A percentile compares a stretch with the other conserved stretches of the same genome.
Conservation (phyloP, 1,139 yeast genomes). For the Meyerozyma smithsonii region DNA sequence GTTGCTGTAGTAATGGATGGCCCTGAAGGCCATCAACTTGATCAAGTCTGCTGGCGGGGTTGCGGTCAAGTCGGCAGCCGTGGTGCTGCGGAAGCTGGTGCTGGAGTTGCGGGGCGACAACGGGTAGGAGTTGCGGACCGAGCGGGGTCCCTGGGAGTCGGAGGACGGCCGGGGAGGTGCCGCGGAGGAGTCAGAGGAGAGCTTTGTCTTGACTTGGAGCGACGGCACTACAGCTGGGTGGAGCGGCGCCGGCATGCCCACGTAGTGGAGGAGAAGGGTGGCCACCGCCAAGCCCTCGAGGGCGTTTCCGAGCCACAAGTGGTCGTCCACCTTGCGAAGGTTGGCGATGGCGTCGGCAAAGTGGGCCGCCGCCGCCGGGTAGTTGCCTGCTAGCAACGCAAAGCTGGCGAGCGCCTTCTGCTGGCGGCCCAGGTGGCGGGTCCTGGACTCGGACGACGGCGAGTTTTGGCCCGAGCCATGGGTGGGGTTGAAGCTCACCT, state of each 20-base stretch:
- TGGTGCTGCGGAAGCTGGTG: conserved; percentile 10
- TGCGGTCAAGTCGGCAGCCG: conserved; percentile 23
- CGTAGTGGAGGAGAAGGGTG: conserved; percentile 53
- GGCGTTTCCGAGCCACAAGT: conserved; percentile 84
- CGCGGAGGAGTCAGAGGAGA: neutral
- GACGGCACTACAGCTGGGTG: conserved; percentile 3
- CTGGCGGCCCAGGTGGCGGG: conserved; percentile 59
- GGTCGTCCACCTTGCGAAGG: conserved; percentile 63
- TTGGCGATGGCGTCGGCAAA: conserved; percentile 67
- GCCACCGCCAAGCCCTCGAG: conserved; percentile 75
- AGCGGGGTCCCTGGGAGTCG: conserved; percentile 5
- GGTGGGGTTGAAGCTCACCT: conserved; percentile 23
- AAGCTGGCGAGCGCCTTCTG: conserved; percentile 72
- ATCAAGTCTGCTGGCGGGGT: conserved; percentile 46
- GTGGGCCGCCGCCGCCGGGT: conserved; percentile 62
- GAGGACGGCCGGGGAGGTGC: conserved; percentile 5
- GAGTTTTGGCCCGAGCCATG: conserved; percentile 7
- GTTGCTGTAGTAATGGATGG: conserved; percentile 52
- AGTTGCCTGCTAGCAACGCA: conserved; percentile 73
- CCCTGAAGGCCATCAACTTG: conserved; percentile 39
- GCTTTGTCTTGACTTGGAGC: conserved; percentile 7
- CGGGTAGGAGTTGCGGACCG: neutral
- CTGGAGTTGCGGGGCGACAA: conserved; percentile 6
- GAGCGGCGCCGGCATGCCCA: conserved; percentile 40
- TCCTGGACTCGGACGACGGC: conserved; percentile 18